These are phyloP conservation scores for Ceratobasidium sp. DNA, from an alignment of 1,284 basidiomycete species.

Conservation along the genomic window DNA sequence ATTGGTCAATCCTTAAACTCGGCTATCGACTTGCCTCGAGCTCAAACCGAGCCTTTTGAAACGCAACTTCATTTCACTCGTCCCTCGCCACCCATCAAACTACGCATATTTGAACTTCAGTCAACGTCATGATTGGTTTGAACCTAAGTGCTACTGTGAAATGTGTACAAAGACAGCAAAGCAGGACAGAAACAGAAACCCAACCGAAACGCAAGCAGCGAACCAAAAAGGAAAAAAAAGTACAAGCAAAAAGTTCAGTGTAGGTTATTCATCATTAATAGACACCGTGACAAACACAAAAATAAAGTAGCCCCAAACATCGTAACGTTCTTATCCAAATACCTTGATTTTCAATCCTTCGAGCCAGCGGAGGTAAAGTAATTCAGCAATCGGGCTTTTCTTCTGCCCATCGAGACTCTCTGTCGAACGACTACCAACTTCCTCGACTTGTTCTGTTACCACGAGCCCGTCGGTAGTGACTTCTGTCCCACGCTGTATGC, in stretches of 20 bases:
- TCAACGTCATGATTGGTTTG: neutral
- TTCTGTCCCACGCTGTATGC: constrained; percentile 77
- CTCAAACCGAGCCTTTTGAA: no score
- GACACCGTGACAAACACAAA: neutral
- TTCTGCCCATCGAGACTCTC: constrained; percentile 46
- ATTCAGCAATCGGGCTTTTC: constrained; percentile 82
- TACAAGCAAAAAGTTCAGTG: constrained; percentile 10
- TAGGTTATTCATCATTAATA: constrained; percentile 14
- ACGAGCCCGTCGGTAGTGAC: constrained; percentile 81
- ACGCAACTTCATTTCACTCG: no score
- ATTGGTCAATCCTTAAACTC: neutral
- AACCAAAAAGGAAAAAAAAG: constrained; percentile 2
- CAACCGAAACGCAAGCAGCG: neutral
- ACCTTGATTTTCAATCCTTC: constrained; percentile 83
- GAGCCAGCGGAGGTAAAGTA: constrained; percentile 95
- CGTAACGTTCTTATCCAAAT: constrained; percentile 62
- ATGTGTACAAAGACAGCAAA: constrained; percentile 1
- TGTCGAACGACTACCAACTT: constrained; percentile 45
- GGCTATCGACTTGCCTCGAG: neutral
- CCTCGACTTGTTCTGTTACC: constrained; percentile 78
- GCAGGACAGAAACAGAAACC: neutral
- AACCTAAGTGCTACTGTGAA: constrained; percentile 3
- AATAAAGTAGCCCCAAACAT: constrained; percentile 28
- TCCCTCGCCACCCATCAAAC: no score
- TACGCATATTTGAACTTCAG: neutral